A percentile compares a stretch with the other conserved stretches of the same genome.
These are phyloP conservation scores for Dactylellina cionopaga DNA, from an alignment of 2,329 filamentous ascomycete species.

Conservation along the genomic window DNA sequence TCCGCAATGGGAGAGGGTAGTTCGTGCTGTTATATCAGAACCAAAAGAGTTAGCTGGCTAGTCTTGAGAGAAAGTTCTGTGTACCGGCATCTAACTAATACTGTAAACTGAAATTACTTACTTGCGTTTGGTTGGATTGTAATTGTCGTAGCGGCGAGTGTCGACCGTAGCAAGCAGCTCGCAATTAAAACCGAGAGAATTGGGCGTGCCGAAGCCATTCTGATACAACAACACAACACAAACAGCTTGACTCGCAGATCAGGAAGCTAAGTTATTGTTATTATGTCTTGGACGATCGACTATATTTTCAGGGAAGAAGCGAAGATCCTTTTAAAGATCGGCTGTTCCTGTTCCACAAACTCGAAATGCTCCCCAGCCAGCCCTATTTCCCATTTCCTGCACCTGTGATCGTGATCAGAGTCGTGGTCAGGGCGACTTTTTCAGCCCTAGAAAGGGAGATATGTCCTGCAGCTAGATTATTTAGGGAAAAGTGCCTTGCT, in stretches of 20 bases:
- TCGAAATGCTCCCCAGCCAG: neutral
- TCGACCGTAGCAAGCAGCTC: neutral
- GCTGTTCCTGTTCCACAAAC: neutral
- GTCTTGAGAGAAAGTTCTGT: neutral
- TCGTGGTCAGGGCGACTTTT: neutral
- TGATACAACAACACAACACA: neutral
- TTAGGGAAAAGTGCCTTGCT: slow-evolving; percentile 16
- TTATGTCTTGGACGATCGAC: neutral
- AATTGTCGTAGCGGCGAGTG: neutral
- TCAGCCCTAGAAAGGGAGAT: too few relatives aligned
- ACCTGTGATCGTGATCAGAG: too few relatives aligned
- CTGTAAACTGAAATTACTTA: neutral
- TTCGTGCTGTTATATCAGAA: neutral
- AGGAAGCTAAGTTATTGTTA: neutral
- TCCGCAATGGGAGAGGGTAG: slow-evolving; percentile 29
- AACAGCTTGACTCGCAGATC: neutral
- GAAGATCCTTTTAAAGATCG: slow-evolving; percentile 23
- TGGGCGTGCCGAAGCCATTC: neutral
- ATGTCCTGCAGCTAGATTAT: neutral
- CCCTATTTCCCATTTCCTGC: neutral
- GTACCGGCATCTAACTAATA: neutral
- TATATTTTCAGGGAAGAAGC: neutral
- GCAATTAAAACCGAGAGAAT: neutral
- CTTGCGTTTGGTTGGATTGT: slow-evolving; percentile 20
- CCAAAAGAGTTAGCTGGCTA: neutral